Evolutionary conservation across 2,329 filamentous ascomycete genomes (phyloP).

Genomic region (Sarocladiaceae sp.): DNA sequence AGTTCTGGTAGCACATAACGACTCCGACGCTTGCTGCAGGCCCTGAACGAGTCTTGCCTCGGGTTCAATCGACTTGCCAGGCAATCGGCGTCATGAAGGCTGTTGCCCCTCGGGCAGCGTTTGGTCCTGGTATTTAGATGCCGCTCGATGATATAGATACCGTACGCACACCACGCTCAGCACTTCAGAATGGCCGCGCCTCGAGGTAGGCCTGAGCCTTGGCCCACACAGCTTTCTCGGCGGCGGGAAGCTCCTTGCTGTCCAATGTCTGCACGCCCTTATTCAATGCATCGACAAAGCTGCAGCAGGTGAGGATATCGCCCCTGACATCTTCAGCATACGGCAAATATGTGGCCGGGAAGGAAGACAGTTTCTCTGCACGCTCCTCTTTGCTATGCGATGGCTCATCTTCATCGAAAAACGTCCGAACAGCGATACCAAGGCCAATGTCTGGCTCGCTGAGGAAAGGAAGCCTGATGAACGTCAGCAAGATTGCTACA

Average conservation of each 20-base stretch:
- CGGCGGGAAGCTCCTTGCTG: conserved; percentile 37
- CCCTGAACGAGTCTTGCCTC: too few relatives aligned
- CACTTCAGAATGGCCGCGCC: conserved; percentile 30
- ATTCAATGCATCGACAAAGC: conserved; percentile 52
- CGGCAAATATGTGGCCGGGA: conserved; percentile 50
- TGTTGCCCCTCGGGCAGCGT: not conserved
- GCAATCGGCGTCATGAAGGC: too few relatives aligned
- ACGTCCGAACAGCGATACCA: conserved; percentile 74
- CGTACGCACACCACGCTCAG: not conserved
- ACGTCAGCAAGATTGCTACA: conserved; percentile 10
- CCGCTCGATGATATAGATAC: not conserved
- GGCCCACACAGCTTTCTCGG: conserved; percentile 47
- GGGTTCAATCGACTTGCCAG: too few relatives aligned
- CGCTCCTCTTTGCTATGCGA: conserved; percentile 45
- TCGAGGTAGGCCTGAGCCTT: conserved; percentile 49
- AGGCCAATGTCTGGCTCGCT: conserved; percentile 67
- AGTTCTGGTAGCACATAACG: too few relatives aligned
- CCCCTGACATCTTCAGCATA: conserved; percentile 52
- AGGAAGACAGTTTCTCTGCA: conserved; percentile 38
- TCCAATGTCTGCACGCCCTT: conserved; percentile 50
- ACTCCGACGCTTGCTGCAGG: too few relatives aligned
- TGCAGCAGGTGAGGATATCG: conserved; percentile 51
- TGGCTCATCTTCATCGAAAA: conserved; percentile 64
- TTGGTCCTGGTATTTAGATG: too few relatives aligned
- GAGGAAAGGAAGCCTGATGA: conserved; percentile 56